phyloP scores from a whole-genome alignment of 1,139 yeast genomes.

The Candida sanyaensis region DNA sequence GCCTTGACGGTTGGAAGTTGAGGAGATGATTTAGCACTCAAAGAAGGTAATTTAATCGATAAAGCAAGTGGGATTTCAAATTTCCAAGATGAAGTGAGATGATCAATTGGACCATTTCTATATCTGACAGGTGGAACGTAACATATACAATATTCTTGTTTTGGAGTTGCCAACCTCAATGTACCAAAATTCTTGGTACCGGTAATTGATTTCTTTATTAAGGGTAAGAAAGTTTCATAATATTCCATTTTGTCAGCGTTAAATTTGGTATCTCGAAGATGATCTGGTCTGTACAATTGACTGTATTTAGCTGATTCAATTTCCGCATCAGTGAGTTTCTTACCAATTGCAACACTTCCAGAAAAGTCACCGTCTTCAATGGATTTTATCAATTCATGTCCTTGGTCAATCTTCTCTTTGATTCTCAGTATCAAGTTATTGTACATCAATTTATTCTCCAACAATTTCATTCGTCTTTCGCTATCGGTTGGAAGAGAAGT shows the following conservation, averaged over 20 bases:
- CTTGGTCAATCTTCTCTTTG: slow-evolving; percentile 29
- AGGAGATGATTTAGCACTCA: not conserved
- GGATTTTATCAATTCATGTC: slow-evolving; percentile 20
- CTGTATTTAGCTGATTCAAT: slow-evolving; percentile 20
- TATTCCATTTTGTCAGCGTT: slow-evolving; percentile 11
- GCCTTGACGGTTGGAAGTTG: slow-evolving; percentile 31
- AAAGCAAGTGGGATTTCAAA: slow-evolving; percentile 32
- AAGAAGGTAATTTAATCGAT: slow-evolving; percentile 9
- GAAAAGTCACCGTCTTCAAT: slow-evolving; percentile 18
- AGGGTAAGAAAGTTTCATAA: slow-evolving; percentile 17
- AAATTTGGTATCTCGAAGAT: slow-evolving; percentile 14
- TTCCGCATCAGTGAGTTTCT: slow-evolving; percentile 19
- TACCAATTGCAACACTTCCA: slow-evolving; percentile 17
- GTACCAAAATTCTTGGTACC: slow-evolving; percentile 19
- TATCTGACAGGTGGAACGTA: slow-evolving; percentile 36
- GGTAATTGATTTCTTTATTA: slow-evolving; percentile 17
- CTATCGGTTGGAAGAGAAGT: slow-evolving; percentile 12
- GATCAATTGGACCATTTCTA: slow-evolving; percentile 15
- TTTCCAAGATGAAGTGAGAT: slow-evolving; percentile 25
- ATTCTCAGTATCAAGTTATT: slow-evolving; percentile 29
- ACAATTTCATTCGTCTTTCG: slow-evolving; percentile 18
- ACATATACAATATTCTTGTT: slow-evolving; percentile 23
- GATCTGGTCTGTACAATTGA: slow-evolving; percentile 19
- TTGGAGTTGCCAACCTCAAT: slow-evolving; percentile 29
- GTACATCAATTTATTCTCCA: slow-evolving; percentile 24